Evolutionary conservation across 305 asterid species (phyloP), one percentile per base, ranked within the genome.

Genomic region (Fraxinus albicans): DNA sequence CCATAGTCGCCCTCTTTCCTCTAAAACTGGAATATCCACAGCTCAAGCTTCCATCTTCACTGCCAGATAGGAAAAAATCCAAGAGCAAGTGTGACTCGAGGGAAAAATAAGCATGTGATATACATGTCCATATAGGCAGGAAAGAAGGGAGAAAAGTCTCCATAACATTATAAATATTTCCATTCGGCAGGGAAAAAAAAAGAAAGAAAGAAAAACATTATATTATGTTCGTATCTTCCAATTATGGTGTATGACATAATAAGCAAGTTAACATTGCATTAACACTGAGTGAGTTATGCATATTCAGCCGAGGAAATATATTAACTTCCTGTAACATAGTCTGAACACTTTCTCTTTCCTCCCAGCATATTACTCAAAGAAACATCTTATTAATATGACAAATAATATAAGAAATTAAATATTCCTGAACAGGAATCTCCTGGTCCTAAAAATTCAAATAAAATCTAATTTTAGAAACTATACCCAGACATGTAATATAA

Each of bases 1-100:
- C 99, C 99, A 97, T 95, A 92, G 87, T 95, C 70, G 94, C 92
- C 87, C 99, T 92, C 89, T 94, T 97, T 79, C 99, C 99, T 89
- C 98, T 92, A 84, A 93, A 97, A 86, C 98, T 97, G 81, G 99
- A 90, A 89, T 92, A 95, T 34, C 99, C 99, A 80, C 97, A 95
- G 79, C 96, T 91, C 87, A 95, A 86, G 74, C 84, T 88, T 84
- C 97, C 98, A 86, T 95, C 98, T 79, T 94, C 96, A 70, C 98
- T 97, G 98, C 86, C 91, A 87, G 86, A 76, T 76, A 85, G 84
- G 79, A 84, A 86, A 88, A 73, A 73, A 77, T 70, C 4, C 9
- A 44, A 60, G 73, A 65, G 85, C 55, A 79, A 86, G 65, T 80
- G 53, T 55, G 77, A 80, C 40, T 76, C 74, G 33, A 74, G 69